These are phyloP conservation scores for Eimeria sp. DNA, from an alignment of 169 alveolate genomes.

Conservation along the genomic window DNA sequence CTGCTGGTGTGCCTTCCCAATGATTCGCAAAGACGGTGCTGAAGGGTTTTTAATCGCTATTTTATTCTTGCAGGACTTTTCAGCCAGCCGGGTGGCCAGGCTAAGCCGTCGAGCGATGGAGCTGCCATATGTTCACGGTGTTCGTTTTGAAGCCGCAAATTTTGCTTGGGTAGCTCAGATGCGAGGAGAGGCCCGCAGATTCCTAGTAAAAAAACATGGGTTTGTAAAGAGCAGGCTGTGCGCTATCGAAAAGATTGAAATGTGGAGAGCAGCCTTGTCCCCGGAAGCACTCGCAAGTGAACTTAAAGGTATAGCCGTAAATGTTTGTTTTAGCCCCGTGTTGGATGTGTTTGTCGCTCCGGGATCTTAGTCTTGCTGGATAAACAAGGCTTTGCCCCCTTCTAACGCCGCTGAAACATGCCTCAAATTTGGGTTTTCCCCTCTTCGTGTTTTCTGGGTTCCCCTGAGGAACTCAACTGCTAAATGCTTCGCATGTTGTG, in stretches of 20 bases:
- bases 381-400: background rate
- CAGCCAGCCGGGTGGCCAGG: constrained; percentile 79
- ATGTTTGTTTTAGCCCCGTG: background rate
- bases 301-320: constrained; percentile 24
- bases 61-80: constrained; percentile 35
- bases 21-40: background rate
- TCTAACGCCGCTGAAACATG: background rate
- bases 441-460: background rate
- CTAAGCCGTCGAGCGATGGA: constrained; percentile 79
- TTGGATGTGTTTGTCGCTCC: background rate
- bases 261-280: constrained; percentile 62
- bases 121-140: constrained; percentile 83
- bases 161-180: constrained; percentile 80
- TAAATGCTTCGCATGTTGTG: background rate
- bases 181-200: constrained; percentile 72
- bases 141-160: constrained; percentile 78
- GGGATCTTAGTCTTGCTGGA: background rate
- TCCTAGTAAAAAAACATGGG: constrained; percentile 80
- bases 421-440: background rate
- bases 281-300: constrained; percentile 73
- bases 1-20: background rate
- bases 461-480: background rate
- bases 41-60: background rate
- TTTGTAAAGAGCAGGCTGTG: constrained; percentile 70
- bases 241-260: constrained; percentile 76